Percentiles rank a stretch among this genome's conserved stretches.
Evolutionary conservation across 768 basidiomycete species (phyloP).

Genomic region (Trametes sanguinea): DNA sequence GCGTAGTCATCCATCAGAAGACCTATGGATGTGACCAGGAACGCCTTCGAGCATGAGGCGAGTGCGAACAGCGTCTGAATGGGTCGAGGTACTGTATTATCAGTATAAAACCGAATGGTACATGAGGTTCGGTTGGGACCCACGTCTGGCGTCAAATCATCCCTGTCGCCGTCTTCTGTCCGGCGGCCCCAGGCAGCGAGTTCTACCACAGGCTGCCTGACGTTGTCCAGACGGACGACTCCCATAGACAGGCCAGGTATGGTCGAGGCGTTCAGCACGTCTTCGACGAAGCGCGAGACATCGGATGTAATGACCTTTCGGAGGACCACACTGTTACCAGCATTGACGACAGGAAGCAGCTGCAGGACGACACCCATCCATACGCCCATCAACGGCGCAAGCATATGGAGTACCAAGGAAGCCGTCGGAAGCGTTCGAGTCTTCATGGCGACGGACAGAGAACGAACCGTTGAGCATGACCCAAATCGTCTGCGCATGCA

Average conservation of each 20-base stretch:
- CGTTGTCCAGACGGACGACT: conserved; percentile 13
- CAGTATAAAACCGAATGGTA: conserved; percentile 1
- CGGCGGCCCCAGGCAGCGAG: conserved; percentile 18
- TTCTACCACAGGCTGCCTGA: conserved; percentile 9
- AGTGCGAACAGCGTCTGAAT: conserved; percentile 33
- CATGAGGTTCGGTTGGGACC: conserved; percentile 17
- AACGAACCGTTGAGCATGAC: too few species aligned
- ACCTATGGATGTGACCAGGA: conserved; percentile 32
- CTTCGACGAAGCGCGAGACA: conserved; percentile 17
- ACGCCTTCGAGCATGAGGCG: conserved; percentile 37
- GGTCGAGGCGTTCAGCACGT: not conserved
- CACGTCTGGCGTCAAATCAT: conserved; percentile 22
- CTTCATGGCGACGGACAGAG: too few species aligned
- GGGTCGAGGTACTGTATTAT: not conserved
- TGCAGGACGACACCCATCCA: not conserved
- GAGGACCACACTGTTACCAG: not conserved
- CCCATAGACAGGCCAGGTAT: conserved; percentile 23
- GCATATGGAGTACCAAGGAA: too few species aligned
- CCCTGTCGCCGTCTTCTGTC: conserved; percentile 17
- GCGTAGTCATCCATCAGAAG: conserved; percentile 36
- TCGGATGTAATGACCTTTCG: conserved; percentile 7
- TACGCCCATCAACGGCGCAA: too few species aligned
- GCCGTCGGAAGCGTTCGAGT: too few species aligned
- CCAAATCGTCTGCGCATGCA: too few species aligned
- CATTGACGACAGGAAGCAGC: not conserved